phyloP scores from a whole-genome alignment of 305 asterid genomes.

The Rubia balearica region DNA sequence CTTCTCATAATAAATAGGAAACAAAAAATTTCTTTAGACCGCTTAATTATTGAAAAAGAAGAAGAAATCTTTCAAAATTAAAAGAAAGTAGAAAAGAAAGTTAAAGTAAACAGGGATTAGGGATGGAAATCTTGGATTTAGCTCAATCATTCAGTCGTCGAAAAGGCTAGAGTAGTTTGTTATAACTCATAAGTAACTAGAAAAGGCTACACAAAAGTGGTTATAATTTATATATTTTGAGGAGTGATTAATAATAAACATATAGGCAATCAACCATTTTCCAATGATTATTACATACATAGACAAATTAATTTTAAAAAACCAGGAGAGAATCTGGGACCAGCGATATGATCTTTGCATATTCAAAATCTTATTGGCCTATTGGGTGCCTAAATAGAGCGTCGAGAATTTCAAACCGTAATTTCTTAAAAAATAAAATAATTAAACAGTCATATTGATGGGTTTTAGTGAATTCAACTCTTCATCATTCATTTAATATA shows the following conservation, averaged over 20 bases:
- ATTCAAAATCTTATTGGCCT: background rate
- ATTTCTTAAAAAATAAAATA: no score
- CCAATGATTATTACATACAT: background rate
- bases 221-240: no score
- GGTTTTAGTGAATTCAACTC: no score
- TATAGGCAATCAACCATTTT: background rate
- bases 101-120: background rate
- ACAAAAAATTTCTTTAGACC: no score
- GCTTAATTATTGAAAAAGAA: no score
- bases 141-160: background rate
- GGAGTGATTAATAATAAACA: background rate
- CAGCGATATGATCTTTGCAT: background rate
- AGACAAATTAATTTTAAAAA: background rate
- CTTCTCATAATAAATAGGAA: no score
- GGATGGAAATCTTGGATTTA: background rate
- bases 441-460: no score
- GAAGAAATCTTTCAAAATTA: background rate
- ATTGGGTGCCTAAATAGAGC: background rate
- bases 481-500: no score
- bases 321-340: background rate
- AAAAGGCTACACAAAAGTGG: conserved; percentile 7
- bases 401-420: background rate
- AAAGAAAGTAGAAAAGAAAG: background rate
- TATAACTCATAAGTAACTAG: background rate
- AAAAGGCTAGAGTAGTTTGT: conserved; percentile 12